Evolutionary conservation across 1,284 basidiomycete genomes (phyloP).

Genomic region (Ceratobasidium sp.): DNA sequence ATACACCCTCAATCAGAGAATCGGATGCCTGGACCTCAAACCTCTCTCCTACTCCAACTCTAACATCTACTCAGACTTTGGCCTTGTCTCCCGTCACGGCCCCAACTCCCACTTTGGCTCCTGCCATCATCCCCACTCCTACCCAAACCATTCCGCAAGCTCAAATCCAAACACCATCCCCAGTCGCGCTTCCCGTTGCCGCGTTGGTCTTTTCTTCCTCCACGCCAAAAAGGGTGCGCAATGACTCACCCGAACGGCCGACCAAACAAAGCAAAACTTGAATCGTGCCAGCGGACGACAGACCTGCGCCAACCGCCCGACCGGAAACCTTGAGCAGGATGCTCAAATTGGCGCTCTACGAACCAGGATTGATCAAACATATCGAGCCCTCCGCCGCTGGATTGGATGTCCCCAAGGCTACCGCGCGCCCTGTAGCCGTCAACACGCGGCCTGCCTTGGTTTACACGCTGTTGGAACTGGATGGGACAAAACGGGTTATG

Average conservation of each 20-base stretch:
- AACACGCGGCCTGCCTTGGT: not conserved
- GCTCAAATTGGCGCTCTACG: not conserved
- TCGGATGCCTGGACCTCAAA: not conserved
- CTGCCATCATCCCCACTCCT: not conserved
- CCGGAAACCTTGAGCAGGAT: not conserved
- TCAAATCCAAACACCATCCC: too few species aligned
- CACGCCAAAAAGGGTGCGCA: not conserved
- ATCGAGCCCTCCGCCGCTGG: not conserved
- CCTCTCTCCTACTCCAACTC: not conserved
- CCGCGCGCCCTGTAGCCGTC: not conserved
- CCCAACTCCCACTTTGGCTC: not conserved
- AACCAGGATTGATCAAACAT: not conserved
- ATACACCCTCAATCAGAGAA: too few species aligned
- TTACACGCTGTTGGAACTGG: not conserved
- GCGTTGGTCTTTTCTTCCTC: too few species aligned
- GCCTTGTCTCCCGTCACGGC: not conserved
- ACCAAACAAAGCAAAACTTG: not conserved
- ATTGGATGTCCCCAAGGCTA: not conserved
- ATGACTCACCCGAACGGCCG: not conserved
- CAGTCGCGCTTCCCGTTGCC: too few species aligned
- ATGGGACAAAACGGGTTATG: not conserved
- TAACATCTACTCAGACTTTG: not conserved
- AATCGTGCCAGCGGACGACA: not conserved
- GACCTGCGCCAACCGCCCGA: not conserved
- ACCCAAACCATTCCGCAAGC: not conserved